Base-by-base conservation (phyloP, 164 flowering plant species). In the Macadamia tetraphylla region DNA sequence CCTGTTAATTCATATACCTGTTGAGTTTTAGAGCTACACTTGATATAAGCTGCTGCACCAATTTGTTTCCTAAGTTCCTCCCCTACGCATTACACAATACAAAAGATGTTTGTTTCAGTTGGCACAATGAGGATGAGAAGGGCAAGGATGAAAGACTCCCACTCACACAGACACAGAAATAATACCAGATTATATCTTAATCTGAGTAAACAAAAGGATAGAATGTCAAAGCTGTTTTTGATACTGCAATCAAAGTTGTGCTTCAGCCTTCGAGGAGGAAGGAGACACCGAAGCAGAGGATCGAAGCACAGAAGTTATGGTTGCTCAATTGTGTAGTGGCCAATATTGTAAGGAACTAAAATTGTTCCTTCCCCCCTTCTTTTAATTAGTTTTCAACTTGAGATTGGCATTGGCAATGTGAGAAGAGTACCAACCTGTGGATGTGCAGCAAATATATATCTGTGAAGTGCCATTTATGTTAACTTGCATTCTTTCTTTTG, bases 171-270 rank as follows among this genome's bases (percentile, higher is more conserved):
- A 23, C 23, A 23, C 23, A 23, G 23, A 23, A 23, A 23, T 23
- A 23, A 23, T 23, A 23, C 23, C 23, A 23, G 23, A 23, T 23
- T 23, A 23, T 23, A 46, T 46, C 46, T 6, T 29, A 13, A 63
- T 23, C 11, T 44, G 46, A 44, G 48, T 8, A 11, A 15, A 1
- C 7, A 23, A 29, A 43, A 53, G 14, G 15, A 7, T 66, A 94
- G 99, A 94, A 94, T 79, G 88, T 94, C 79, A 94, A 94, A 81
- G 92, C 97, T 76, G 99, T 94, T 68, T 94, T 94, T 80, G 99
- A 92, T 74, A 92, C 97, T 72, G 99, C 99, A 58, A 90, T 94
- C 63, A 94, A 94, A 81, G 97, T 84, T 72, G 97, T 94, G 67
- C 90, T 94, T 78, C 99, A 94, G 80, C 97, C 99, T 74, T 94